phyloP scores from a whole-genome alignment of 768 basidiomycete genomes.

The Harrya chromipes region DNA sequence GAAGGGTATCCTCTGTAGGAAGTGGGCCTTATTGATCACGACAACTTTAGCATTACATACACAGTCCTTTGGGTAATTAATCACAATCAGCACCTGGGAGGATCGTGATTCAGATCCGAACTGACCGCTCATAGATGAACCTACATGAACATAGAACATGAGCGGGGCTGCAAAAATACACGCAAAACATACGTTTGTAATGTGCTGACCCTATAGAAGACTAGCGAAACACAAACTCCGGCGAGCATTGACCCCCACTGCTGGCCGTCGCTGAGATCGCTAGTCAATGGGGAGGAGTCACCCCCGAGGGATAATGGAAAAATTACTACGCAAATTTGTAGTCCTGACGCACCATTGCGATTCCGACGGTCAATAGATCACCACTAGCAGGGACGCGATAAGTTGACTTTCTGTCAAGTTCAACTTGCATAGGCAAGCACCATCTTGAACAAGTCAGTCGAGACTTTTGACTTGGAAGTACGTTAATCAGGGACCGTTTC shows the following conservation, averaged over 20 bases:
- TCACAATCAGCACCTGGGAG: not conserved
- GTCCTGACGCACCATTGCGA: not conserved
- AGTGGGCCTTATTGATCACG: conserved; percentile 6
- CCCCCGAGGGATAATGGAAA: no score
- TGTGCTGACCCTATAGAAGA: conserved; percentile 25
- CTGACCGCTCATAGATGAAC: conserved; percentile 24
- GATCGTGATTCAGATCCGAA: not conserved
- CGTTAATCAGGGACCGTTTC: no score
- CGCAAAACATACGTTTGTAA: conserved; percentile 18
- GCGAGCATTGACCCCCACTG: conserved; percentile 23
- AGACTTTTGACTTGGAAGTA: no score
- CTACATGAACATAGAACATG: conserved; percentile 2
- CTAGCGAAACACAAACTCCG: conserved; percentile 15
- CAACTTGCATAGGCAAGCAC: not conserved
- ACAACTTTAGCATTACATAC: conserved; percentile 5
- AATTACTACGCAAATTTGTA: conserved; percentile 10
- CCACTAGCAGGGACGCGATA: no score
- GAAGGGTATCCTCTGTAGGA: not conserved
- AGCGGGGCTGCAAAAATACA: not conserved
- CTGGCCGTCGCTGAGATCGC: conserved; percentile 5
- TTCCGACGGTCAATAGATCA: conserved; percentile 9
- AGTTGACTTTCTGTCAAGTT: not conserved
- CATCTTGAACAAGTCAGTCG: not conserved
- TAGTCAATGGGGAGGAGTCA: no score
- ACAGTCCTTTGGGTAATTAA: conserved; percentile 13